phyloP scores from a whole-genome alignment of 2,329 filamentous ascomycete genomes.

The Bipolaris sorokiniana region DNA sequence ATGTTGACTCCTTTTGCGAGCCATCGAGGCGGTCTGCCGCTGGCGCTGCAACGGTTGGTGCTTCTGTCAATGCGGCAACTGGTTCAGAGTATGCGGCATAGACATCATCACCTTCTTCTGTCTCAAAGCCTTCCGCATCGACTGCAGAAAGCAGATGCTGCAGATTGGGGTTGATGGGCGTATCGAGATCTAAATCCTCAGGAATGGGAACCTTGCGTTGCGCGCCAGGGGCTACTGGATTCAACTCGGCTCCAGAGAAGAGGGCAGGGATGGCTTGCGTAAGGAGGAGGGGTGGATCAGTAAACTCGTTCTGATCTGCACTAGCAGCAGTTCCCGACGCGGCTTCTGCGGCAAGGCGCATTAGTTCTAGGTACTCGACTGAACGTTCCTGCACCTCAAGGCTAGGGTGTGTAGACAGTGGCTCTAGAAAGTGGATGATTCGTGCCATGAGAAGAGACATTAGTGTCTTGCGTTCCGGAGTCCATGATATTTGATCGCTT shows the following conservation, averaged over 20 bases:
- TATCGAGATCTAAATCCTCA: slow-evolving; percentile 75
- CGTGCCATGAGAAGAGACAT: slow-evolving; percentile 79
- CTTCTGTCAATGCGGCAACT: slow-evolving; percentile 32
- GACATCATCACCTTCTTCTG: slow-evolving; percentile 54
- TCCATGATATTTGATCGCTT: slow-evolving; percentile 71
- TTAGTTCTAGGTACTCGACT: slow-evolving; percentile 88
- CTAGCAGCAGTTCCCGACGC: slow-evolving; percentile 67
- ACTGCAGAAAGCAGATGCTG: slow-evolving; percentile 66
- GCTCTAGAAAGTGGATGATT: slow-evolving; percentile 81
- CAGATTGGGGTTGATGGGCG: slow-evolving; percentile 79
- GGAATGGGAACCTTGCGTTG: slow-evolving; percentile 86
- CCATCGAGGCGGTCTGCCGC: slow-evolving; percentile 54
- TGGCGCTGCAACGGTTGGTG: slow-evolving; percentile 32
- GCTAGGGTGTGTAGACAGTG: slow-evolving; percentile 78
- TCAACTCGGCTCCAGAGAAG: slow-evolving; percentile 85
- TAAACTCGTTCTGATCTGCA: slow-evolving; percentile 68
- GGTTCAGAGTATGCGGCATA: slow-evolving; percentile 56
- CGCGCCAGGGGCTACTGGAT: slow-evolving; percentile 83
- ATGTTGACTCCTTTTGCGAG: slow-evolving; percentile 44
- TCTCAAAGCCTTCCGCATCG: slow-evolving; percentile 53
- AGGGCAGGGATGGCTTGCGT: slow-evolving; percentile 89
- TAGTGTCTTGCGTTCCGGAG: slow-evolving; percentile 72
- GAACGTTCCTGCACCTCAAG: slow-evolving; percentile 94
- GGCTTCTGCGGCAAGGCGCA: slow-evolving; percentile 86
- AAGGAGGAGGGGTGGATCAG: slow-evolving; percentile 79